A percentile compares a stretch with the other conserved stretches of the same genome.
Conservation (phyloP, 192 early-diverging fungal genomes). For the Chytriomyces sp. region DNA sequence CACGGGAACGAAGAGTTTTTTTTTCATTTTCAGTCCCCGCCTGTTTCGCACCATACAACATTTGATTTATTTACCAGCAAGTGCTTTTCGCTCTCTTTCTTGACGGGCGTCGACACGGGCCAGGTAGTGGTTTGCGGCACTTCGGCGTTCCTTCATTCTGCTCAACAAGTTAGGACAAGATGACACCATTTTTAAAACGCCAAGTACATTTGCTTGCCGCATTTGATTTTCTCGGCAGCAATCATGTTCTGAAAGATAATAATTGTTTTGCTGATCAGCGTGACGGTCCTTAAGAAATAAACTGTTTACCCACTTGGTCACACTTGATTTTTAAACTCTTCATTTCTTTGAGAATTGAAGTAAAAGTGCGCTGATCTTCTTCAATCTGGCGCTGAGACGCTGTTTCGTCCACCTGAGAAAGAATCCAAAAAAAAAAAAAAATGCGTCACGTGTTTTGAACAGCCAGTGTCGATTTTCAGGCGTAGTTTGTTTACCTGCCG, state of each 20-base stretch:
- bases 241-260: conserved; percentile 19
- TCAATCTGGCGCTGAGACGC: not conserved
- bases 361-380: conserved; percentile 9
- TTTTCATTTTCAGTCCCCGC: not conserved
- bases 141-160: conserved; percentile 30
- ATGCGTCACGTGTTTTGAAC: not conserved
- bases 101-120: conserved; percentile 9
- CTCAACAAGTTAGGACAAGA: not conserved
- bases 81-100: conserved; percentile 16
- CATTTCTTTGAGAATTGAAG: conserved; percentile 21
- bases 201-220: conserved; percentile 35
- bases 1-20: not conserved
- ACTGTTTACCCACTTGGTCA: not conserved
- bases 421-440: too few relatives aligned
- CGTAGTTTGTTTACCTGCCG: conserved; percentile 18
- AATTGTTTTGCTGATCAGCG: not conserved
- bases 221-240: conserved; percentile 39
- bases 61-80: not conserved
- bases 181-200: not conserved
- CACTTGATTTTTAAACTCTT: not conserved
- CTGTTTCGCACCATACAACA: too few relatives aligned
- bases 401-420: not conserved
- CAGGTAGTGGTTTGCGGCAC: conserved; percentile 14
- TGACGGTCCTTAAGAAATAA: not conserved
- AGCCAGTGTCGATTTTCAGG: not conserved